Evolutionary conservation across 2,329 filamentous ascomycete genomes (phyloP), one percentile per base, ranked within the genome.

Genomic region (Nothophoma quercina): DNA sequence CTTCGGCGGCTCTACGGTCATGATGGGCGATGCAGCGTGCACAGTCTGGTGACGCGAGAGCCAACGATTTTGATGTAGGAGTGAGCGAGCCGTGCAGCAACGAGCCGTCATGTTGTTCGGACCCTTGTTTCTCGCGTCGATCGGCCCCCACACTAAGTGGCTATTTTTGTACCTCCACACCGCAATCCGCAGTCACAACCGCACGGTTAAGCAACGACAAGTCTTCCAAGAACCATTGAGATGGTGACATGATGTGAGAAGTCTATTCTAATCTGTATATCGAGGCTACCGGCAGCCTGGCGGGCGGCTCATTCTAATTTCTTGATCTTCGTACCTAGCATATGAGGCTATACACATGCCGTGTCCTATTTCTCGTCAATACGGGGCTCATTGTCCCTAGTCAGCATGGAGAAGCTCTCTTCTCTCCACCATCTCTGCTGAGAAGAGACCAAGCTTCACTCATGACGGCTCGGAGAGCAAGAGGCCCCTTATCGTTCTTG

Each of bases 161-260:
- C 43, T 53, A 53, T 53, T 53, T 48, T 53, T 28, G 44, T 44
- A 53, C 32, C 36, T 52, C 19, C 18, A 48, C 50, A 53, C 43
- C 34, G 44, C 50, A 48, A 38, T 29, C 38, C 34, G 50, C 50
- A 43, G 50, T 44, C 44, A 48, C 38, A 12, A 35, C 43, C 3
- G 33, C 43, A 9, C 26, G n/a, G 7, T 33, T 43, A 47, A 53
- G 36, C 25, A 42, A 36, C 16, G 21, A 33, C 15, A 39, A 39
- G 13, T 33, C 15, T 44, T 28, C 50, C 44, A 43, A 43, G 22
- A 34, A 39, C 21, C 26, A 34, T 18, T 19, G n/a, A 48, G 33
- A 29, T 23, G 39, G 39, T 28, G 38, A 29, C 13, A 33, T 34
- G 26, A 38, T 29, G 33, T 29, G 22, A 39, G 38, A 39, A 39